Percentiles rank a stretch among this genome's conserved stretches.
Conservation (phyloP, 192 early-diverging fungal species). For the Podila epigama region DNA sequence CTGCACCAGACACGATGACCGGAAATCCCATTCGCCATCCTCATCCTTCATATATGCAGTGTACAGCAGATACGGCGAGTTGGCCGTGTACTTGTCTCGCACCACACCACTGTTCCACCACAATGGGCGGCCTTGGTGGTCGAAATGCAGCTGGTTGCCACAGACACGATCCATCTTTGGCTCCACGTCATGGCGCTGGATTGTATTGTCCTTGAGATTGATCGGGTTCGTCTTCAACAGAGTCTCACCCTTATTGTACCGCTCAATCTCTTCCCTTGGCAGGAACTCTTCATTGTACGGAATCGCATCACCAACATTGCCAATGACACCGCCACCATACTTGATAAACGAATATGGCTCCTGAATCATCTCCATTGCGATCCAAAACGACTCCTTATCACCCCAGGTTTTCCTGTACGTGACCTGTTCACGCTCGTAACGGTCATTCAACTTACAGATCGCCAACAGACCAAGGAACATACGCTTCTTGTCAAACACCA, state of each 20-base stretch:
- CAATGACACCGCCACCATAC: slow-evolving; percentile 58
- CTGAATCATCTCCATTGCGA: slow-evolving; percentile 65
- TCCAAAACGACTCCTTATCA: slow-evolving; percentile 79
- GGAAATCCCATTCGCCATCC: slow-evolving; percentile 58
- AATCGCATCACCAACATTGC: slow-evolving; percentile 53
- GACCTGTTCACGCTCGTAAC: slow-evolving; percentile 50
- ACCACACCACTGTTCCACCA: slow-evolving; percentile 63
- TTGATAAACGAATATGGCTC: slow-evolving; percentile 60
- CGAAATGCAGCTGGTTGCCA: slow-evolving; percentile 55
- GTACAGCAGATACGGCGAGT: slow-evolving; percentile 39
- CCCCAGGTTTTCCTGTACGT: slow-evolving; percentile 58
- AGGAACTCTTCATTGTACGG: slow-evolving; percentile 17
- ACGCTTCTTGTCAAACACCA: slow-evolving; percentile 60
- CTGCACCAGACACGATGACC: slow-evolving; percentile 48
- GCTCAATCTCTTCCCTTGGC: slow-evolving; percentile 32
- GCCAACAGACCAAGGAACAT: slow-evolving; percentile 61
- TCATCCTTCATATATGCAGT: slow-evolving; percentile 41
- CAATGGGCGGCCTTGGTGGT: slow-evolving; percentile 42
- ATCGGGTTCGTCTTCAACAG: slow-evolving; percentile 22
- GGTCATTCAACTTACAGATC: slow-evolving; percentile 63
- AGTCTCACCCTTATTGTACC: slow-evolving; percentile 22
- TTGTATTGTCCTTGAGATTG: background rate
- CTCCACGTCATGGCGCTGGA: background rate
- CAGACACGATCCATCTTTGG: slow-evolving; percentile 47
- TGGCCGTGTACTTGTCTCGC: slow-evolving; percentile 44